Base-by-base conservation (phyloP, 495 filamentous ascomycete genomes). In the Aspergillus affinis region DNA sequence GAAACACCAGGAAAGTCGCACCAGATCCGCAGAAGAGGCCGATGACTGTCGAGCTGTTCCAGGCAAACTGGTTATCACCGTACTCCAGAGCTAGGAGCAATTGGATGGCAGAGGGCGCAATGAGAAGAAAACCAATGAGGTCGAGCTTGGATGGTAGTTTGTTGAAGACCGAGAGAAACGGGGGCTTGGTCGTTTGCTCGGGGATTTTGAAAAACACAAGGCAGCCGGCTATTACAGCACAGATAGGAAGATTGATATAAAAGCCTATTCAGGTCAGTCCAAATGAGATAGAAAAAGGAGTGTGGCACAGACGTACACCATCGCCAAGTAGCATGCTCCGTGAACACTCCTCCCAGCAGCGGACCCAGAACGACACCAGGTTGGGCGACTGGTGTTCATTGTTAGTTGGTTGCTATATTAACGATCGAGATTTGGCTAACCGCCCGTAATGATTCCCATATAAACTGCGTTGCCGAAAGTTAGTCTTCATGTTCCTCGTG, bases 191-290 rank as follows among this genome's bases (percentile, higher is more conserved):
- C 15, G 8, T 51, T 27, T 27, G 65, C 0, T 75, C 77, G n/a
- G 61, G 61, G 23, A 63, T 54, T 0, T 19, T 20, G 32, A 48
- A 19, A 54, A 82, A 65, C 21, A 78, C 52, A 4, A 85, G 53
- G 0, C 64, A 23, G 12, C 77, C 21, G 6, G 65, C 76, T 7
- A 76, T 70, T 12, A 83, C 48, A 1, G 63, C 81, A 27, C 81
- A 83, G 23, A 82, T 68, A 2, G 82, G 83, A n/a, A 86, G 71
- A 58, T 86, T 87, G 56, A 86, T 78, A 62, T 81, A 85, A 61
- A 85, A 85, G 53, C 61, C 61, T 63, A 51, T 21, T n/a, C 46
- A 18, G 2, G 70, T 72, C 21, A 29, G n/a, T 49, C 2, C 2
- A 41, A 30, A 2, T 44, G 1, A 10, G 52, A 15, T 23, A n/a